A percentile compares a stretch with the other conserved stretches of the same genome.
phyloP scores from a whole-genome alignment of 768 basidiomycete genomes.

The Lentinula boryana region DNA sequence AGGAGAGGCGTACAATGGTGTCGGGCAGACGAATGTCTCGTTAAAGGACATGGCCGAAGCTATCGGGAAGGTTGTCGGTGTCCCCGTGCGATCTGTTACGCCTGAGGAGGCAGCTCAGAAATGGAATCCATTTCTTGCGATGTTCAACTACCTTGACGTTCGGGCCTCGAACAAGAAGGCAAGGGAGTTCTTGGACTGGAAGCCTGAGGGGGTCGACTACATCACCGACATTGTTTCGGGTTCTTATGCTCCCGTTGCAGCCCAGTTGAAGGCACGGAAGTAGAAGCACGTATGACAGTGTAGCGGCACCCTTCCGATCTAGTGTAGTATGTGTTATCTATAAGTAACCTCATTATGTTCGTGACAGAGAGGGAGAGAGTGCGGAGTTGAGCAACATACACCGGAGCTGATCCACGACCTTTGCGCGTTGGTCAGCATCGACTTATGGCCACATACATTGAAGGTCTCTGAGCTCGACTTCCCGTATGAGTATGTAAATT shows the following conservation, averaged over 20 bases:
- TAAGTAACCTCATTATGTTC: too few relatives aligned
- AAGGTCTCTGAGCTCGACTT: too few relatives aligned
- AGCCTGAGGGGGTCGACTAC: background rate
- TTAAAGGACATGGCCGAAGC: background rate
- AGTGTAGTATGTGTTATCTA: too few relatives aligned
- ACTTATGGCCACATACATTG: too few relatives aligned
- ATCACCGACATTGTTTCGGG: background rate
- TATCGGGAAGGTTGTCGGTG: background rate
- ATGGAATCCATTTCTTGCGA: background rate
- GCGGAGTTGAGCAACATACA: too few relatives aligned
- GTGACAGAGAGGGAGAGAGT: too few relatives aligned
- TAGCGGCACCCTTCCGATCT: too few relatives aligned
- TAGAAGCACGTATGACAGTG: background rate
- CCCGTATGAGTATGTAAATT: too few relatives aligned
- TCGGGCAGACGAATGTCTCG: background rate
- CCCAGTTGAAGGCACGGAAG: background rate
- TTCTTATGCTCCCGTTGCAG: background rate
- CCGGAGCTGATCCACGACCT: too few relatives aligned
- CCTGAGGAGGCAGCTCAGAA: background rate
- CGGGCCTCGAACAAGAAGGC: background rate
- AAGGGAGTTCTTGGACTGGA: background rate
- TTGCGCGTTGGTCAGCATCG: too few relatives aligned
- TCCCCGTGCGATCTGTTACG: background rate
- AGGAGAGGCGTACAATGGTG: background rate
- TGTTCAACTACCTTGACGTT: background rate